A percentile compares a stretch with the other conserved stretches of the same genome.
phyloP scores from a whole-genome alignment of 2,329 filamentous ascomycete genomes.

The Phialophora verrucosa region DNA sequence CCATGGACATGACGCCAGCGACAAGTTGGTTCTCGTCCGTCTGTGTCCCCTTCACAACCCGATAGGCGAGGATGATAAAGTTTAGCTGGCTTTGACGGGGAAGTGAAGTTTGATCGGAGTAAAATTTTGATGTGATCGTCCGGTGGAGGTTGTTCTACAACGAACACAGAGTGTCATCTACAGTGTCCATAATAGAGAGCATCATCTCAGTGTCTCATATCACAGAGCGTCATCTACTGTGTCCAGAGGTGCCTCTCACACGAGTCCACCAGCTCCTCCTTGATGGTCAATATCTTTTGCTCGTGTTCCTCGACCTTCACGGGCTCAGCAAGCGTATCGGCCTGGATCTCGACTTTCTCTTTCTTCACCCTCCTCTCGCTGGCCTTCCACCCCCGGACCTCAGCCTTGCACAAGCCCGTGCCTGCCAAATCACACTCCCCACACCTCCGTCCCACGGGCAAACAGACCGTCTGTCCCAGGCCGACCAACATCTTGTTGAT shows the following conservation, averaged over 20 bases:
- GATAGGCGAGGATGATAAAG: no score
- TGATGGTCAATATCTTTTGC: conserved; percentile 36
- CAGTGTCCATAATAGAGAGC: no score
- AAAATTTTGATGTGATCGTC: no score
- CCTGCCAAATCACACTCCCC: conserved; percentile 83
- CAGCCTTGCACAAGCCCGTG: conserved; percentile 75
- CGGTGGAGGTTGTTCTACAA: no score
- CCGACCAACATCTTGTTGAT: conserved; percentile 91
- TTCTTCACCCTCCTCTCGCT: conserved; percentile 56
- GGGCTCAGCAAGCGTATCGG: conserved; percentile 42
- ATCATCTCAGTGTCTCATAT: no score
- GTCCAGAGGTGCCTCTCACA: neutral
- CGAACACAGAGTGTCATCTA: no score
- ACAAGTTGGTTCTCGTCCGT: no score
- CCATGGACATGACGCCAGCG: no score
- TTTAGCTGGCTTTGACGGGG: no score
- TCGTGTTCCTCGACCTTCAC: conserved; percentile 38
- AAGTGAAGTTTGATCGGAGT: no score
- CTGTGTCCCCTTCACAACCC: no score
- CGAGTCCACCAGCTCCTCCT: neutral
- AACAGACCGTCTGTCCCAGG: conserved; percentile 83
- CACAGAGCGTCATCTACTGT: no score
- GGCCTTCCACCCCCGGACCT: conserved; percentile 68
- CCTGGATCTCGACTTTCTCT: conserved; percentile 42
- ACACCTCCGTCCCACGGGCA: conserved; percentile 79